Base-by-base conservation (phyloP, 1,139 yeast genomes). In the Taphrina deformans region DNA sequence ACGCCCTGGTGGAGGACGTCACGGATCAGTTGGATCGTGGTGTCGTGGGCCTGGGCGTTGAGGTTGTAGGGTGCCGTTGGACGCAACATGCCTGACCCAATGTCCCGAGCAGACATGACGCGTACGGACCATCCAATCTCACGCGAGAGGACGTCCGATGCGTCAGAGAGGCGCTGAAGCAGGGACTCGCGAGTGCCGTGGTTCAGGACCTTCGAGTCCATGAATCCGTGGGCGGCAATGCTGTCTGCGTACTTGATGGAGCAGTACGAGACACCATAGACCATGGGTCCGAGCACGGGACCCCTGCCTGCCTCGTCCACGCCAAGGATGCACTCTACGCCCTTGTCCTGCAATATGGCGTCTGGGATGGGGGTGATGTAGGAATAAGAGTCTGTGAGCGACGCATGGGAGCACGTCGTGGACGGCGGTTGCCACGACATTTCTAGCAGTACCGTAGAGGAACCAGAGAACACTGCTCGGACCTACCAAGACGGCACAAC, bases 251-350 rank as follows among this genome's bases (percentile, higher is more conserved):
- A 89, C 1, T 77, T 73, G 59, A 80, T 80, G 18, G 85, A 77
- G 70, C 96, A 86, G 73, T 90, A 93, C 2, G 96, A 85, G 1
- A 90, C 79, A 1, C 96, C 96, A 72, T 93, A 93, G 0, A 95
- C 99, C 99, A 93, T 95, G 0, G 98, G 96, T 0, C 99, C 96
- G 48, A 53, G 26, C 0, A 95, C 97, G 0, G 99, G 99, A 0
- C 99, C 99, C 69, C 99, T 81, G 0, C 99, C 99, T 0, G 99
- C 99, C 75, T 93, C 99, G 74, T 93, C 99, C 1, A 93, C 96
- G 2, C 99, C 99, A 14, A 93, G 76, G 1, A 90, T 83, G 2
- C 79, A 78, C 71, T 77, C 78, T 52, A 56, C 67, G 5, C 69
- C 44, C 2, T 68, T 69, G 45, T 71, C 68, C 2, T 65, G 65